Evolutionary conservation across 139 green algal genomes (phyloP), one percentile per base, ranked within the genome.

Genomic region (Chlorella sp.): DNA sequence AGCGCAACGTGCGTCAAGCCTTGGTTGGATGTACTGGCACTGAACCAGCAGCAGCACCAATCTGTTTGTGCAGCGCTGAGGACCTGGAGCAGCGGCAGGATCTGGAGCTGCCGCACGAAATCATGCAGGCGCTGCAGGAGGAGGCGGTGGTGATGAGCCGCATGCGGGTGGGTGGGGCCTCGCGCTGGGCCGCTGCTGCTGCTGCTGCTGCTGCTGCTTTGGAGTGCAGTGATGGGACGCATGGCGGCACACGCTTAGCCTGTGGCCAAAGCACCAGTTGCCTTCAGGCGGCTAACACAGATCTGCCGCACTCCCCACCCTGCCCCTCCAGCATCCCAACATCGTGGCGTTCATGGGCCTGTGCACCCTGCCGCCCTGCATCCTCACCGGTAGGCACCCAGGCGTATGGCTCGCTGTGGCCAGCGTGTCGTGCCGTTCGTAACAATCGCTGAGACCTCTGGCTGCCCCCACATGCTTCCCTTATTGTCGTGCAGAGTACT

Each of bases 71-170:
- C 64, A 36, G 32, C 24, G 51, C 72, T 40, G 72, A 73, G 65
- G 65, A 60, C 51, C 16, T 38, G n/a, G 34, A 60, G 72, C 28
- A 48, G 0, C 17, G 4, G 28, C 43, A 60, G 0, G 72, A 78
- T 26, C 44, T 78, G 72, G 72, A 78, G 72, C 72, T 78, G 28
- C 72, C 72, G 9, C 14, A 28, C 2, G 72, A 78, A 0, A 41
- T 78, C 43, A 60, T 34, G 14, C 36, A 78, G 36, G 43, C 60
- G 36, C 44, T 78, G 72, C 72, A 78, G 43, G 72, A 78, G 44
- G 72, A 78, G 72, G 72, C 72, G 28, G 40, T 78, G 40, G 72
- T 78, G 43, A 78, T 78, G 72, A 78, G 72, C 43, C 43, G 72
- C 43, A 78, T 78, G 72, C 72, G 72, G 67, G 34, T 28, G 24